These are phyloP conservation scores for Pisolithus microcarpus DNA, from an alignment of 768 basidiomycete species.

Conservation along the genomic window DNA sequence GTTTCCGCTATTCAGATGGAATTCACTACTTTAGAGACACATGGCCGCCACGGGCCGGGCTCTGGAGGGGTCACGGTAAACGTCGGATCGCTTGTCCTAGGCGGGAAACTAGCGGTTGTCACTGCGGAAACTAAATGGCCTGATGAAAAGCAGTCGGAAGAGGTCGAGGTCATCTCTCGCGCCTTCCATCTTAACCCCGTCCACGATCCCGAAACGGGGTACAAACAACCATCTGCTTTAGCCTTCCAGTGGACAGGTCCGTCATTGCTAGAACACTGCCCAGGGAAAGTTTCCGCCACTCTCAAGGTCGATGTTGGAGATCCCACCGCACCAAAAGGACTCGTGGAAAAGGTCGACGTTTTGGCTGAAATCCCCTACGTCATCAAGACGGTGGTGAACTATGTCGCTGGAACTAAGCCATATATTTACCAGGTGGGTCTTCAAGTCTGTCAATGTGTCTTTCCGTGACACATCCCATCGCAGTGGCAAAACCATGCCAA, in stretches of 20 bases:
- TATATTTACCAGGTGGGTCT: constrained; percentile 83
- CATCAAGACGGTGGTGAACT: constrained; percentile 86
- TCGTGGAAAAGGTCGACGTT: constrained; percentile 91
- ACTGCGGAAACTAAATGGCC: constrained; percentile 79
- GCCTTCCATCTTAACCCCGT: constrained; percentile 54
- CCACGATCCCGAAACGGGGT: constrained; percentile 75
- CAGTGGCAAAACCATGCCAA: constrained; percentile 57
- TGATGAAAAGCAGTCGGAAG: constrained; percentile 42
- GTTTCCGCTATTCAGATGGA: constrained; percentile 94
- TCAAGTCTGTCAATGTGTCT: neutral
- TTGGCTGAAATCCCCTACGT: constrained; percentile 92
- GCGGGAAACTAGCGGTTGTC: constrained; percentile 65
- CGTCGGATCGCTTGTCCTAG: constrained; percentile 78
- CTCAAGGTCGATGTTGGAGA: constrained; percentile 53
- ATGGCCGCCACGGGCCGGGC: constrained; percentile 73
- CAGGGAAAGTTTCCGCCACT: constrained; percentile 50
- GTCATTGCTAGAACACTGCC: constrained; percentile 45
- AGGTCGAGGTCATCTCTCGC: constrained; percentile 51
- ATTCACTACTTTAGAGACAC: constrained; percentile 72
- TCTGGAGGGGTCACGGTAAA: constrained; percentile 83
- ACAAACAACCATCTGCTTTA: constrained; percentile 62
- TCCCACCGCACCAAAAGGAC: constrained; percentile 53
- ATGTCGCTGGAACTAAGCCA: constrained; percentile 89
- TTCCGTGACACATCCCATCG: neutral
- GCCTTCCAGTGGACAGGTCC: constrained; percentile 74